A percentile compares a stretch with the other conserved stretches of the same genome.
These are phyloP conservation scores for Cyclanthera cordifolia DNA, from an alignment of 306 rosid species.

Conservation along the genomic window DNA sequence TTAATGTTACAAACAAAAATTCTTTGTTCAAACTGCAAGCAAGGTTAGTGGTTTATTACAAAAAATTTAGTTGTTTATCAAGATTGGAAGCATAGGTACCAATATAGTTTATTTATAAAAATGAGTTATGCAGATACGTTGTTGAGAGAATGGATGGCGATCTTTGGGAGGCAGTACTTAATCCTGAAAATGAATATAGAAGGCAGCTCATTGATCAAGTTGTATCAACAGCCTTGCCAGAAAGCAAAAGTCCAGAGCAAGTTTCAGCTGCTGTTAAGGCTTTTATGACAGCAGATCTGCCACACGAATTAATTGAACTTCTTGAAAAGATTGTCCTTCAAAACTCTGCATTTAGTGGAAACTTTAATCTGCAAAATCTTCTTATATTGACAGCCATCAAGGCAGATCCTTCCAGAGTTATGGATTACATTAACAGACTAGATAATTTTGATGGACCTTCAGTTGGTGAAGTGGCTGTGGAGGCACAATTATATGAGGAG, in stretches of 20 bases:
- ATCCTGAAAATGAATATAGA: constrained; percentile 73
- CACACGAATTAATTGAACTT: constrained; percentile 96
- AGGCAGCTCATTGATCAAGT: constrained; percentile 98
- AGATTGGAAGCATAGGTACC: constrained; percentile 1
- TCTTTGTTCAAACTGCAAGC: constrained; percentile 97
- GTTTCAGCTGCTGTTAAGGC: constrained; percentile 99
- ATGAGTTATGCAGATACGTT: constrained; percentile 56
- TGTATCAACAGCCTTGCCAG: constrained; percentile 96
- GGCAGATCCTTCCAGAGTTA: constrained; percentile 96
- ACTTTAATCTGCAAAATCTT: constrained; percentile 92
- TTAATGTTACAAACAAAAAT: constrained; percentile 85
- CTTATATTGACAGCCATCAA: constrained; percentile 92
- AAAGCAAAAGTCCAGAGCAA: constrained; percentile 99
- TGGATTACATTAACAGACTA: constrained; percentile 88
- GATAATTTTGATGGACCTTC: constrained; percentile 99
- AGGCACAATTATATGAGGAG: constrained; percentile 84
- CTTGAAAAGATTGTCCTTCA: constrained; percentile 99
- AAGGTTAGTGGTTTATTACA: constrained; percentile 53
- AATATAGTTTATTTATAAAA: constrained; percentile 12
- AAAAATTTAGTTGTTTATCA: neutral
- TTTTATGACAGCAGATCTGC: constrained; percentile 98
- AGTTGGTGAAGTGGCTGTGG: constrained; percentile 95
- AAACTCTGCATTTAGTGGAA: constrained; percentile 98
- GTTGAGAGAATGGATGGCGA: constrained; percentile 98
- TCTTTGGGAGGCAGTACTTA: constrained; percentile 88